Conservation (phyloP, 495 filamentous ascomycete species). For the Terfezia claveryi region DNA sequence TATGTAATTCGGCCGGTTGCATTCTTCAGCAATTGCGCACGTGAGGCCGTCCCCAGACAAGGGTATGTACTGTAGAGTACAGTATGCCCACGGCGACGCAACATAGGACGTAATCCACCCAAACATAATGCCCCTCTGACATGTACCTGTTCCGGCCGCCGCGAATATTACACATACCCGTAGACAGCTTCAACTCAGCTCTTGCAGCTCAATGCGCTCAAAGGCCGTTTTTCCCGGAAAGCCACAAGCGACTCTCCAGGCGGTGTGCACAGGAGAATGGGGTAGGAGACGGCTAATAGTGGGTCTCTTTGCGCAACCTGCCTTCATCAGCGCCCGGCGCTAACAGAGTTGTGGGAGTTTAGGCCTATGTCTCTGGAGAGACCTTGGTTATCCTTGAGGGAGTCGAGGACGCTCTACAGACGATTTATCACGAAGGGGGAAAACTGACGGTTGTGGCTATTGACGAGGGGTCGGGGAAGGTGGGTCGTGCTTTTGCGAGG, state of each 20-base stretch:
- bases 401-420: conserved; percentile 59
- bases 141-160: too few species aligned
- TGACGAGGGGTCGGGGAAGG: conserved; percentile 59
- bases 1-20: too few species aligned
- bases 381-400: conserved; percentile 62
- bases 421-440: conserved; percentile 66
- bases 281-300: conserved; percentile 60
- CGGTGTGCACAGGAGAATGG: conserved; percentile 71
- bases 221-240: conserved; percentile 70
- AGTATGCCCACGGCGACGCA: too few species aligned
- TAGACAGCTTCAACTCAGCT: not conserved
- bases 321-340: not conserved
- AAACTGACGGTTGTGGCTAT: conserved; percentile 53
- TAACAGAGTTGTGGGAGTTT: not conserved
- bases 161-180: too few species aligned
- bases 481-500: not conserved
- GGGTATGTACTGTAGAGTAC: too few species aligned
- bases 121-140: too few species aligned
- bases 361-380: conserved; percentile 80
- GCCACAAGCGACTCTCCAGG: conserved; percentile 75
- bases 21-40: too few species aligned
- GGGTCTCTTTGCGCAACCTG: conserved; percentile 14
- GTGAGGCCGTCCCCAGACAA: too few species aligned
- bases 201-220: conserved; percentile 15
- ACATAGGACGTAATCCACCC: too few species aligned